Evolutionary conservation across 768 basidiomycete genomes (phyloP), one percentile per base, ranked within the genome.

Genomic region (Boletus rufocinnamomeus): DNA sequence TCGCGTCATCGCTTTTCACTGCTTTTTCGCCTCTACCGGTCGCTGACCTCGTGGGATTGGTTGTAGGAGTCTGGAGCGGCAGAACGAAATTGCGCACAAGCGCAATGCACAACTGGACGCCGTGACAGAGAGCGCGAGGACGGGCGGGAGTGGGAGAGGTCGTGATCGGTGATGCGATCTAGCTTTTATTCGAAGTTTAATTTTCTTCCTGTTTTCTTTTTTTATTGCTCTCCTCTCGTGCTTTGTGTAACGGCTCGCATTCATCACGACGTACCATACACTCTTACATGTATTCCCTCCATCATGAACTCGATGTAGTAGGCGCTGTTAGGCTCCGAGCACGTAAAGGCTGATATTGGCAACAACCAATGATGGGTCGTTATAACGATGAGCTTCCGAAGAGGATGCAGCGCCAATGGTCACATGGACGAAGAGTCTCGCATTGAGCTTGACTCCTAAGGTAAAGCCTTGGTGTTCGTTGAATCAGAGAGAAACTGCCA

Each of bases 1-100:
- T 52, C 32, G 2, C 27, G 5, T 10, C 13, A 9, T 55, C 45
- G 78, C 59, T 41, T 51, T 23, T 11, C 23, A 10, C 23, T 19
- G 2, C 40, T 52, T 30, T 25, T 50, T 23, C 25, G 1, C 11
- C 14, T 28, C 28, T 6, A 21, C 19, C 28, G 34, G 46, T 63
- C 30, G 56, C 54, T 58, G 14, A 55, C 37, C 23, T 25, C 11
- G 28, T 55, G 23, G 4, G 9, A 3, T 44, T 58, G 13, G 23
- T 40, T 27, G 43, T 35, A 93, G 93, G 79, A 85, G 81, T 59
- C 74, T 91, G 16, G 88, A 92, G 65, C 80, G 85, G 57, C 91
- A 93, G 66, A 77, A 89, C 34, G 91, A 93, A 27, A 73, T 86
- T 25, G 90, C 91, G n/a, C 84, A 86, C 69, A 89, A 86, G 69